phyloP scores from a whole-genome alignment of 1,284 basidiomycete genomes.

The Phellopilus nigrolimitatus region DNA sequence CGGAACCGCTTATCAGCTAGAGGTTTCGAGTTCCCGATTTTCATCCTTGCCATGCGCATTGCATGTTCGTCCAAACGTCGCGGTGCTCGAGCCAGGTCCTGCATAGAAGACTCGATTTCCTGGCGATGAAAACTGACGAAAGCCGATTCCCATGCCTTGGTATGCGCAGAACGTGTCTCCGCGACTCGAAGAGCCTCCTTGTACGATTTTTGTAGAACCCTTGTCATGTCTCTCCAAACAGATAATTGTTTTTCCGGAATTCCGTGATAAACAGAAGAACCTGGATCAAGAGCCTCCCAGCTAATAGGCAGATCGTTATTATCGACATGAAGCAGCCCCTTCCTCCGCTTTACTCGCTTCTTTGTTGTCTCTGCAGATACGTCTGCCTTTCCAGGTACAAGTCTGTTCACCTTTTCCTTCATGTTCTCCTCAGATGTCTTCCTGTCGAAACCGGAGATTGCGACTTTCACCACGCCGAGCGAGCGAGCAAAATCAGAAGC shows the following conservation, averaged over 20 bases:
- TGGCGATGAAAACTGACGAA: constrained; percentile 43
- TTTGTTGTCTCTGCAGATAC: neutral
- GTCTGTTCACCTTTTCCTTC: neutral
- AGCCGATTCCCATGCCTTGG: constrained; percentile 48
- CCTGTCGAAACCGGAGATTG: neutral
- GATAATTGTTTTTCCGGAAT: constrained; percentile 29
- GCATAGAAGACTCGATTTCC: constrained; percentile 37
- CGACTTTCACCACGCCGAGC: constrained; percentile 30
- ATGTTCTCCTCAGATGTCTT: neutral
- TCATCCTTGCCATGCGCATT: constrained; percentile 40
- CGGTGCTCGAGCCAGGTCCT: constrained; percentile 34
- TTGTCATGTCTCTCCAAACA: constrained; percentile 35
- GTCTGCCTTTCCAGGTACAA: neutral
- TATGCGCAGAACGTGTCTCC: constrained; percentile 42
- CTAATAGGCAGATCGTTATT: constrained; percentile 20
- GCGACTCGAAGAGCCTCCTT: constrained; percentile 33
- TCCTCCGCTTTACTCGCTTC: constrained; percentile 3
- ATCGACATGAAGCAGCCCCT: neutral
- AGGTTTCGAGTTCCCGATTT: constrained; percentile 50
- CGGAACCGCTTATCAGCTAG: constrained; percentile 49
- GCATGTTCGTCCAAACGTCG: constrained; percentile 40
- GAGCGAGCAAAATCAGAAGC: constrained; percentile 45
- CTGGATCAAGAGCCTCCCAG: constrained; percentile 25
- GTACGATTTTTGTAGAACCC: constrained; percentile 34
- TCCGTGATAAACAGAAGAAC: constrained; percentile 24